phyloP scores from a whole-genome alignment of 169 alveolate genomes.

The Plasmodium adleri region DNA sequence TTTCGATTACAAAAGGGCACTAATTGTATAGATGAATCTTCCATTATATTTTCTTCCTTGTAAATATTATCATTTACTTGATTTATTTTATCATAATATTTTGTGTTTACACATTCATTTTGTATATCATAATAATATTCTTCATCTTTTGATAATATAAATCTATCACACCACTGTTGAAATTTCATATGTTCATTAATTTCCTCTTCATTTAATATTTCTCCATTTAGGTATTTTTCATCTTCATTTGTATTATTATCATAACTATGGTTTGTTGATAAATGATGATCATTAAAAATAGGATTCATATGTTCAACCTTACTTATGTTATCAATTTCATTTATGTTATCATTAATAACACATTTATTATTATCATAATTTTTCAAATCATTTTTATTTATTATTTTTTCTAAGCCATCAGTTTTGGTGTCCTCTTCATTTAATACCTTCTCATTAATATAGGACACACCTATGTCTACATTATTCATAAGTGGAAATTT shows the following conservation, averaged over 20 bases:
- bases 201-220: conserved; percentile 67
- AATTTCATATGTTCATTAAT: conserved; percentile 71
- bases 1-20: conserved; percentile 27
- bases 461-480: not conserved
- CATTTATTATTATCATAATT: not conserved
- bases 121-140: conserved; percentile 21
- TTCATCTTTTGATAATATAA: conserved; percentile 17
- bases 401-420: not conserved
- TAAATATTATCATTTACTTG: conserved; percentile 49
- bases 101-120: conserved; percentile 55
- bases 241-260: not conserved
- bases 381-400: not conserved
- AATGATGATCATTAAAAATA: too few species aligned
- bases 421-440: not conserved
- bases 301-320: not conserved
- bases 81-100: conserved; percentile 40
- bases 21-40: conserved; percentile 17
- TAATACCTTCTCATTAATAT: not conserved
- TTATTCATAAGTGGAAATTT: not conserved
- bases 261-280: not conserved
- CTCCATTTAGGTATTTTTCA: conserved; percentile 45
- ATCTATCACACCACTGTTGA: conserved; percentile 74
- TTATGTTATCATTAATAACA: not conserved
- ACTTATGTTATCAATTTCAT: not conserved
- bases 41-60: conserved; percentile 10